Evolutionary conservation across 179 eudicot species (phyloP).

Genomic region (Beta macrorhiza): DNA sequence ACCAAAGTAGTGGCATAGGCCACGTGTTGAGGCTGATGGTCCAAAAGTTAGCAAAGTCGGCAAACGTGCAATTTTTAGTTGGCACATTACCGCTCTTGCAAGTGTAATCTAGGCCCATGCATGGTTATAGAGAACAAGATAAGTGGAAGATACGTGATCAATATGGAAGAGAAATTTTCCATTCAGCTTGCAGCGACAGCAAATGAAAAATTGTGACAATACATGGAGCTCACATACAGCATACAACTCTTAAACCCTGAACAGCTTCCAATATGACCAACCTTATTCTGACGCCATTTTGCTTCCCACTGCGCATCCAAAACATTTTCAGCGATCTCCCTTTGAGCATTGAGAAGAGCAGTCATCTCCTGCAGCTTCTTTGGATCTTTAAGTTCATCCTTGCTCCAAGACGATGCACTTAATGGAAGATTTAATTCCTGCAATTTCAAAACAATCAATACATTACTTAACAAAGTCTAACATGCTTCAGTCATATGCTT

Average conservation of each 20-base stretch:
- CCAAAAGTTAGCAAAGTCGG: background rate
- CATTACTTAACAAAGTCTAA: background rate
- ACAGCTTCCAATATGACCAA: slow-evolving; percentile 19
- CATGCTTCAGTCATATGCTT: background rate
- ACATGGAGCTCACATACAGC: background rate
- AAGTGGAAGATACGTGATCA: background rate
- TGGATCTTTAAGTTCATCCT: slow-evolving; percentile 89
- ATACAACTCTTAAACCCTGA: background rate
- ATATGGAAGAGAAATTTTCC: background rate
- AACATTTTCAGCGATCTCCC: slow-evolving; percentile 75
- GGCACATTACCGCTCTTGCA: background rate
- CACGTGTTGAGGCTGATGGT: too few relatives aligned
- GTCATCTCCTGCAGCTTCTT: slow-evolving; percentile 82
- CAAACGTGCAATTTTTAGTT: background rate
- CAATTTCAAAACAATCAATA: slow-evolving; percentile 14
- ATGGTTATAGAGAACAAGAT: background rate
- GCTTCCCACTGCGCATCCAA: slow-evolving; percentile 92
- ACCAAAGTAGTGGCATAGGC: background rate
- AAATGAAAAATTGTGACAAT: background rate
- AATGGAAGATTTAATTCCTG: slow-evolving; percentile 86
- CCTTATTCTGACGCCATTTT: slow-evolving; percentile 92
- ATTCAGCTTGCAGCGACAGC: background rate
- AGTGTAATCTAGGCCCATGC: background rate
- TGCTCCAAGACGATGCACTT: slow-evolving; percentile 76
- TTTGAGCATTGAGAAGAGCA: slow-evolving; percentile 85